Evolutionary conservation across 768 basidiomycete species (phyloP).

Genomic region (Termitomyces sp.): DNA sequence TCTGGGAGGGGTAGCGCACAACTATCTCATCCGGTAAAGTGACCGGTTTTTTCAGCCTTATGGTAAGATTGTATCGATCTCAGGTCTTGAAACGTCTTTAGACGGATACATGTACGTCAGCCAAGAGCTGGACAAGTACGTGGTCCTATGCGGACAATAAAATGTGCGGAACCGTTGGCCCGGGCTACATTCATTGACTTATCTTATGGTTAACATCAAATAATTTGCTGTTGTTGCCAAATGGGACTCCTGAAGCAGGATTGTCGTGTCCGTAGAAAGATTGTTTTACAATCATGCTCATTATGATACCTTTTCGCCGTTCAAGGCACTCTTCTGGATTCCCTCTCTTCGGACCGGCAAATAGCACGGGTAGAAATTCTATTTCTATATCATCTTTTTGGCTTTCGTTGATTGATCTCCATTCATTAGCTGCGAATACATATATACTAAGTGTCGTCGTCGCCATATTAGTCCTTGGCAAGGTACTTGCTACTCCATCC

Average conservation of each 20-base stretch:
- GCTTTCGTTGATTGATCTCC: background rate
- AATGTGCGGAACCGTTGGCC: constrained; percentile 59
- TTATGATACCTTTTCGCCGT: constrained; percentile 15
- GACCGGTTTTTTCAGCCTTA: constrained; percentile 54
- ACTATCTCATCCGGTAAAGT: constrained; percentile 53
- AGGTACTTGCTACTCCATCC: constrained; percentile 53
- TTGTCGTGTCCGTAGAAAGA: constrained; percentile 51
- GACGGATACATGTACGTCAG: constrained; percentile 66
- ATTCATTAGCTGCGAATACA: background rate
- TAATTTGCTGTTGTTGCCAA: constrained; percentile 71
- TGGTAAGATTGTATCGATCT: constrained; percentile 38
- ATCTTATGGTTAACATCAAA: constrained; percentile 59
- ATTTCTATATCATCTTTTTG: background rate
- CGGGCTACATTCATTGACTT: constrained; percentile 51
- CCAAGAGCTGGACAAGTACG: constrained; percentile 60
- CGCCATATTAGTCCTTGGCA: constrained; percentile 57
- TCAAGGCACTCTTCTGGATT: constrained; percentile 36
- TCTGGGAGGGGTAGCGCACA: constrained; percentile 49
- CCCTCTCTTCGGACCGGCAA: constrained; percentile 52
- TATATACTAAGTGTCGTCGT: constrained; percentile 57
- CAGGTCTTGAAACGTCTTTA: constrained; percentile 41
- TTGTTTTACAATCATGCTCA: background rate
- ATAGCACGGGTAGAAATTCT: constrained; percentile 37
- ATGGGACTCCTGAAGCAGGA: constrained; percentile 52
- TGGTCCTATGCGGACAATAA: constrained; percentile 64